These are phyloP conservation scores for Trichoderma breve DNA, from an alignment of 2,329 filamentous ascomycete genomes.

Conservation along the genomic window DNA sequence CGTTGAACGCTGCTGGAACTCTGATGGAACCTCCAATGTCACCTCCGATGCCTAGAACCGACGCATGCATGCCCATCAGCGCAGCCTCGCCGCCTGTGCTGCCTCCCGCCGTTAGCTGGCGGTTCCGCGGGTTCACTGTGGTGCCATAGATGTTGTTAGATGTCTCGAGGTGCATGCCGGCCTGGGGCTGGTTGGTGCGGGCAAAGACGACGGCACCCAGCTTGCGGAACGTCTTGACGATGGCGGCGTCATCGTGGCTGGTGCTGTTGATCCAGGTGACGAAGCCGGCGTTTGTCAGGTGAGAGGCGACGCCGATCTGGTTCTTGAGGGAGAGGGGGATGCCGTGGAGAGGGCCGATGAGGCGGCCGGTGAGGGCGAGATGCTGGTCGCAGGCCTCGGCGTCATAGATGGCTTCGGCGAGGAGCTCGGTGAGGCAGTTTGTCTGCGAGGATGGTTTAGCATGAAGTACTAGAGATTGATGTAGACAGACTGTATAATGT, in stretches of 20 bases:
- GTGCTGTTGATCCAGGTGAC: slow-evolving; percentile 17
- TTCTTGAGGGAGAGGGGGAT: slow-evolving; percentile 18
- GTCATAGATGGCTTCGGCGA: slow-evolving; percentile 14
- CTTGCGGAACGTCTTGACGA: slow-evolving; percentile 13
- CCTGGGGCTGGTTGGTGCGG: slow-evolving; percentile 11
- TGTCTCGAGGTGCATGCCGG: slow-evolving; percentile 17
- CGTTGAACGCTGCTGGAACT: slow-evolving; percentile 6
- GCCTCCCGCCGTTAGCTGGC: slow-evolving; percentile 13
- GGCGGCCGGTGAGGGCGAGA: slow-evolving; percentile 5
- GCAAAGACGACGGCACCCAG: slow-evolving; percentile 17
- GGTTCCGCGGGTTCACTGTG: slow-evolving; percentile 8
- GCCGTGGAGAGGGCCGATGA: slow-evolving; percentile 18
- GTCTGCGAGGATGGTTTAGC: neutral
- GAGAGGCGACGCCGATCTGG: neutral
- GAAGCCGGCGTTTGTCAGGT: slow-evolving; percentile 12
- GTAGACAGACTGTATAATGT: too few relatives aligned
- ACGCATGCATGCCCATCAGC: slow-evolving; percentile 54
- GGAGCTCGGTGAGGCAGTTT: slow-evolving; percentile 18
- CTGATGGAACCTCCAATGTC: slow-evolving; percentile 44
- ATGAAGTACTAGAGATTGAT: neutral
- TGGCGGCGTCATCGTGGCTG: neutral
- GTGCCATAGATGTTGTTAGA: slow-evolving; percentile 18
- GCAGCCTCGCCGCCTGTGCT: slow-evolving; percentile 57
- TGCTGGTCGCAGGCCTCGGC: slow-evolving; percentile 16
- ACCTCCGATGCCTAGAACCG: slow-evolving; percentile 56